Percentiles rank a stretch among this genome's conserved stretches.
Evolutionary conservation across 345 rosid species (phyloP).

Genomic region (Microthlaspi erraticum): DNA sequence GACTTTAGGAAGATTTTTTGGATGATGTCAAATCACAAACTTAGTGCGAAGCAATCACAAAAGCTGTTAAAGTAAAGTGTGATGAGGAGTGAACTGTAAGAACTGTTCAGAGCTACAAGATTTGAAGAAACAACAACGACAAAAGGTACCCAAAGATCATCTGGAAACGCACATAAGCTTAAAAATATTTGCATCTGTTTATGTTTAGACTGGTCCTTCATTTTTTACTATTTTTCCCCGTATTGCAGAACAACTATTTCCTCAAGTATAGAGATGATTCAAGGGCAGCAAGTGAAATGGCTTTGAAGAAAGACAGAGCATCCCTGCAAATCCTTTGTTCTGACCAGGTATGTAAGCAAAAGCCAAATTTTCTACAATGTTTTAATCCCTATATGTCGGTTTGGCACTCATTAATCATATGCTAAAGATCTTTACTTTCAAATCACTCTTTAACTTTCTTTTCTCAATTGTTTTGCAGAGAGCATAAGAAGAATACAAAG

Average conservation of each 20-base stretch:
- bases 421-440: background rate
- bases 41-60: no score
- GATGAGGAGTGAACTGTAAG: no score
- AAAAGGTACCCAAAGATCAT: conserved; percentile 59
- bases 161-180: conserved; percentile 24
- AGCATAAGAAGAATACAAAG: conserved; percentile 98
- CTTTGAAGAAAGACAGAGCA: conserved; percentile 57
- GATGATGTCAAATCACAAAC: no score
- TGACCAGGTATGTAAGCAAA: conserved; percentile 61
- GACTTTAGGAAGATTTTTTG: no score
- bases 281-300: conserved; percentile 61
- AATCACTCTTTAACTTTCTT: background rate
- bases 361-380: conserved; percentile 18
- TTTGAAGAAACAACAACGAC: conserved; percentile 61
- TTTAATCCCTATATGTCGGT: conserved; percentile 16
- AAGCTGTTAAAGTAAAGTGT: no score
- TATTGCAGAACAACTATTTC: conserved; percentile 64
- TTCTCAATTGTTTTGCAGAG: conserved; percentile 53
- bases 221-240: conserved; percentile 7
- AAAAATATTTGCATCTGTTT: conserved; percentile 5
- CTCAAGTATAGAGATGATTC: conserved; percentile 67
- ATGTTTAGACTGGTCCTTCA: conserved; percentile 7
- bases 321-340: conserved; percentile 62
- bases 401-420: conserved; percentile 39
- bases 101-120: no score